A percentile compares a stretch with the other conserved stretches of the same genome.
Conservation (phyloP, 2,329 filamentous ascomycete genomes). For the Emmonsia crescens region DNA sequence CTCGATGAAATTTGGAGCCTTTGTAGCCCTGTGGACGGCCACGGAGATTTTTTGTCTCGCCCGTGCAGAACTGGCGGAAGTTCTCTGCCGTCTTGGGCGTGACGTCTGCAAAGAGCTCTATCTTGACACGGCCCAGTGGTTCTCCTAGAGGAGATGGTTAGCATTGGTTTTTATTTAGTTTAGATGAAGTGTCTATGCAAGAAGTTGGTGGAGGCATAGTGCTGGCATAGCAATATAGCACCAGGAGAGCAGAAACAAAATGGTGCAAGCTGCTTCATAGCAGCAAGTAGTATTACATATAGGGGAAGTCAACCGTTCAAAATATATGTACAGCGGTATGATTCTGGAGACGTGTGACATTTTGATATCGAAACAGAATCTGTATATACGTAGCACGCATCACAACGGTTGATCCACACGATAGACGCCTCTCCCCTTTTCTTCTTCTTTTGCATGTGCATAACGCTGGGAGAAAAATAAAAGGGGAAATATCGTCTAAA, state of each 20-base stretch:
- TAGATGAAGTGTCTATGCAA: neutral
- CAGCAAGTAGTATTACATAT: no score
- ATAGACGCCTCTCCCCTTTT: neutral
- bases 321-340: no score
- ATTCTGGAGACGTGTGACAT: no score
- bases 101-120: constrained; percentile 78
- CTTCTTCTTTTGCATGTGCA: neutral
- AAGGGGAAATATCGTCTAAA: neutral
- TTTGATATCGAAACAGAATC: neutral
- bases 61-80: constrained; percentile 94
- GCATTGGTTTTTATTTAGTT: neutral
- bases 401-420: neutral
- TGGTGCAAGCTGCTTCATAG: neutral
- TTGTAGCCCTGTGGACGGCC: constrained; percentile 88
- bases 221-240: neutral
- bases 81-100: constrained; percentile 89
- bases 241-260: neutral
- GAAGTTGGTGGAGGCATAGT: neutral
- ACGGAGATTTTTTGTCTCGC: constrained; percentile 68
- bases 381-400: neutral
- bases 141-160: constrained; percentile 48
- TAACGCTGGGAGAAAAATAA: neutral
- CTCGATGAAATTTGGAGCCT: constrained; percentile 83
- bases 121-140: constrained; percentile 73
- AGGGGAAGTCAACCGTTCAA: no score